Percentiles rank a stretch among this genome's conserved stretches.
Conservation (phyloP, 139 green algal genomes). For the Eudorina sp. region DNA sequence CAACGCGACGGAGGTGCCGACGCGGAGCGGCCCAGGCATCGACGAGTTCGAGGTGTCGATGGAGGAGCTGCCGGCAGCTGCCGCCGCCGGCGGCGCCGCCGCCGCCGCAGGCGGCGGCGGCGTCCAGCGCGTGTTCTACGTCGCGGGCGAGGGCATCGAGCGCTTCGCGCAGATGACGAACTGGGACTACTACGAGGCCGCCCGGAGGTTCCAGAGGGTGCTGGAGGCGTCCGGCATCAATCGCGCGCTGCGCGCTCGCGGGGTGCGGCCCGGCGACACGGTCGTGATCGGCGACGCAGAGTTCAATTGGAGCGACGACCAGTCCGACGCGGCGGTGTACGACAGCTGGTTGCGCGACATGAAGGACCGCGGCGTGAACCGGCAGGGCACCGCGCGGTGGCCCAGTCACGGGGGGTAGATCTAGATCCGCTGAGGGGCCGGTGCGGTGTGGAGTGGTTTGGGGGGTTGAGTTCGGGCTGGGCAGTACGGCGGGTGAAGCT, state of each 20-base stretch:
- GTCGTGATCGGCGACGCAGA: conserved; percentile 84
- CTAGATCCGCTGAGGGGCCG: too few species aligned
- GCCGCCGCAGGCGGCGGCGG: not conserved
- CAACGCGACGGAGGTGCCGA: conserved; percentile 69
- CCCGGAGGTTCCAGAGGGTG: conserved; percentile 73
- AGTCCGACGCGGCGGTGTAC: conserved; percentile 77
- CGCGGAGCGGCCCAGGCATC: conserved; percentile 60
- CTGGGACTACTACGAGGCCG: conserved; percentile 95
- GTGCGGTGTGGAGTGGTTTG: not conserved
- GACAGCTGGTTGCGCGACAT: conserved; percentile 79
- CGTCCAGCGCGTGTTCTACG: conserved; percentile 57
- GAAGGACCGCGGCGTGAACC: conserved; percentile 67
- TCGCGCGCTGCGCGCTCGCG: conserved; percentile 66
- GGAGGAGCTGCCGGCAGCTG: conserved; percentile 4
- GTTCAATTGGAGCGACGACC: conserved; percentile 81
- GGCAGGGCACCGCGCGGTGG: conserved; percentile 77
- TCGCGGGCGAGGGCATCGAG: conserved; percentile 83
- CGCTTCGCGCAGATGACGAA: conserved; percentile 95
- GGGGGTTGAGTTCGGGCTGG: not conserved
- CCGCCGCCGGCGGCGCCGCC: not conserved
- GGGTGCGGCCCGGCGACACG: conserved; percentile 81
- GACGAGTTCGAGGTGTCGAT: conserved; percentile 84
- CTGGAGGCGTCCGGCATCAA: conserved; percentile 80
- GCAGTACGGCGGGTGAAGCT: too few species aligned
- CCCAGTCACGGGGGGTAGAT: too few species aligned